These are phyloP conservation scores for Sanghuangporus sanghuang DNA, from an alignment of 1,284 basidiomycete species.

Conservation along the genomic window DNA sequence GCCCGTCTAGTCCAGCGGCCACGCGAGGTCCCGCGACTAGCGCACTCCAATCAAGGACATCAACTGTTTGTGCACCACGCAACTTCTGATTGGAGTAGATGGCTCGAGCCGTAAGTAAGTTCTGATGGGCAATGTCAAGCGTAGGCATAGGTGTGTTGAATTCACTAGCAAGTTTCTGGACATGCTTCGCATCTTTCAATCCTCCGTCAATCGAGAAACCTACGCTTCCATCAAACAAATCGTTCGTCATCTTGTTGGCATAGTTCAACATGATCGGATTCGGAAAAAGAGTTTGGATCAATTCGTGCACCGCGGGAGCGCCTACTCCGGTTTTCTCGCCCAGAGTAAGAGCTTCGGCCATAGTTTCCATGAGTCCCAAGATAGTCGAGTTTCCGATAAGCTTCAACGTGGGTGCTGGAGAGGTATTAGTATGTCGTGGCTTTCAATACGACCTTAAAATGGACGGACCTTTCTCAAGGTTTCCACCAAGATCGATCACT, in stretches of 20 bases:
- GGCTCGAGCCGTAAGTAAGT: constrained; percentile 75
- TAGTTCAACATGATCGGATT: constrained; percentile 47
- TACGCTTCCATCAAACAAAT: constrained; percentile 69
- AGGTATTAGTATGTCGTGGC: background rate
- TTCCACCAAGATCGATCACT: constrained; percentile 68
- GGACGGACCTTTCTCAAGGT: constrained; percentile 65
- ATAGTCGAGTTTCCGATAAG: constrained; percentile 73
- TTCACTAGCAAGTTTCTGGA: constrained; percentile 54
- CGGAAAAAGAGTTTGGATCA: constrained; percentile 48
- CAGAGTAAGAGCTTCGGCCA: constrained; percentile 79
- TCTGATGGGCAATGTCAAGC: constrained; percentile 73
- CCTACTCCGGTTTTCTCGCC: constrained; percentile 83
- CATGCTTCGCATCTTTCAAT: constrained; percentile 79
- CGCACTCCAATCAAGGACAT: constrained; percentile 68
- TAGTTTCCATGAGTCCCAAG: constrained; percentile 67
- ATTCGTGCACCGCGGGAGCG: constrained; percentile 47
- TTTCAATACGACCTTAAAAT: background rate
- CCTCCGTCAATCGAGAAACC: constrained; percentile 90
- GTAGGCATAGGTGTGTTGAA: constrained; percentile 78
- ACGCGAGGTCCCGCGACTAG: constrained; percentile 64
- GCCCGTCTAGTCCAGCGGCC: constrained; percentile 61
- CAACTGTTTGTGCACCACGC: constrained; percentile 42
- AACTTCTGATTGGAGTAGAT: constrained; percentile 46
- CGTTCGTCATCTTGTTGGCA: constrained; percentile 60
- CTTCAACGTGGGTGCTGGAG: constrained; percentile 72